A percentile compares a stretch with the other conserved stretches of the same genome.
These are phyloP conservation scores for Chalciporus sp. DNA, from an alignment of 1,284 basidiomycete genomes.

Conservation along the genomic window DNA sequence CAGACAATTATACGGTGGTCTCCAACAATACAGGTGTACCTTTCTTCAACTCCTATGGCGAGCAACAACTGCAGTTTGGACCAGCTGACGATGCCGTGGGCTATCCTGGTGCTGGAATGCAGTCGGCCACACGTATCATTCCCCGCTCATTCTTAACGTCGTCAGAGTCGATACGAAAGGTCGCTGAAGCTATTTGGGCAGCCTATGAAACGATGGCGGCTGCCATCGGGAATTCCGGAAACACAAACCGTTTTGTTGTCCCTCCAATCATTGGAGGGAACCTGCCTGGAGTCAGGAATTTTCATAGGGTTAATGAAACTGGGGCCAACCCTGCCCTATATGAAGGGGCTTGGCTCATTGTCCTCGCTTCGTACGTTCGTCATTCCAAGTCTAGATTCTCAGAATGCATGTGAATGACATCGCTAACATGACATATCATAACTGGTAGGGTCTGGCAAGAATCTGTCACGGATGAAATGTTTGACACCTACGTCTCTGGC, in stretches of 20 bases:
- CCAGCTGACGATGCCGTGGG: not conserved
- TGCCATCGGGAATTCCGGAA: not conserved
- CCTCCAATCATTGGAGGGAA: not conserved
- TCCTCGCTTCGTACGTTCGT: not conserved
- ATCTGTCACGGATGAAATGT: not conserved
- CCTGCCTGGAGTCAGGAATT: not conserved
- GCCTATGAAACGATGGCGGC: not conserved
- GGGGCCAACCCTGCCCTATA: slow-evolving; percentile 1
- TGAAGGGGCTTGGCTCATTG: not conserved
- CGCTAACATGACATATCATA: too few species aligned
- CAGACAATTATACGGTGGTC: not conserved
- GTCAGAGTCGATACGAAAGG: not conserved
- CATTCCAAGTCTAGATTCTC: not conserved
- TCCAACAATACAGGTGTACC: not conserved
- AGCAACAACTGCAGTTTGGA: not conserved
- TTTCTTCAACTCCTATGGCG: slow-evolving; percentile 1
- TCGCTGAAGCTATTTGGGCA: slow-evolving; percentile 9
- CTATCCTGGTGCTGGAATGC: not conserved
- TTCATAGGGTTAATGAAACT: not conserved
- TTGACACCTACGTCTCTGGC: not conserved
- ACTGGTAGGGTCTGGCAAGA: not conserved
- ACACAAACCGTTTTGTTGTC: not conserved
- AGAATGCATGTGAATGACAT: not conserved
- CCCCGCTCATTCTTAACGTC: not conserved
- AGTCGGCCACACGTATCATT: not conserved